Evolutionary conservation across 2,329 filamentous ascomycete species (phyloP), one percentile per base, ranked within the genome.

Genomic region (Stachybotrys echinatus): DNA sequence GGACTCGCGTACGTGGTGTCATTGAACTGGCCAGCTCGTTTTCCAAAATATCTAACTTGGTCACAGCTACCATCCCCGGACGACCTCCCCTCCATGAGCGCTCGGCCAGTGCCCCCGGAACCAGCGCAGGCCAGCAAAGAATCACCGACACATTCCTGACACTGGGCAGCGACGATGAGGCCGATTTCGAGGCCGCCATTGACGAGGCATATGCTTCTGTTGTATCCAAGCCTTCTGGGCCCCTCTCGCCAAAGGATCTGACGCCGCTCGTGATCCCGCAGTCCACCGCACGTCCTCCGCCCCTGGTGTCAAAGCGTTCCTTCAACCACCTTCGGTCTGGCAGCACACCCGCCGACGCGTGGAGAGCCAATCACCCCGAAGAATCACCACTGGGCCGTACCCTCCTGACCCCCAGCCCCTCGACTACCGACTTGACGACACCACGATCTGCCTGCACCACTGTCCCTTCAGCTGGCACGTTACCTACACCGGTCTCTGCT

Each of bases 31-130:
- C 14, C 14, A 14, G 27, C 27, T 34, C 27, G 27, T 8, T 34
- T 22, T 43, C 18, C 48, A 38, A 55, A 56, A 65, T 22, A 65
- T 50, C 19, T 6, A 61, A 47, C 38, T 42, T 3, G n/a, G n/a
- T n/a, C n/a, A n/a, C 55, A 86, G 83, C 84, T 54, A 87, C 84
- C 23, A 85, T 87, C 56, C 84, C 84, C 31, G 83, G 83, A 39
- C 76, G 82, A 6, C 83, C 81, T 49, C 74, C 83, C 31, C 65
- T 85, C 22, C 81, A 86, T 56, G 83, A 86, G 66, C 76, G 83
- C 50, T 85, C 83, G 37, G 77, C 75, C 50, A 85, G 81, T 62
- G 79, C 80, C n/a, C 81, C 83, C 2, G 76, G 76, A 8, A 68
- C 73, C 53, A 73, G 69, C 48, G 73, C 73, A 69, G 73, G 73